These are phyloP conservation scores for Cercospora nicotianae DNA, from an alignment of 2,329 filamentous ascomycete species.

Conservation along the genomic window DNA sequence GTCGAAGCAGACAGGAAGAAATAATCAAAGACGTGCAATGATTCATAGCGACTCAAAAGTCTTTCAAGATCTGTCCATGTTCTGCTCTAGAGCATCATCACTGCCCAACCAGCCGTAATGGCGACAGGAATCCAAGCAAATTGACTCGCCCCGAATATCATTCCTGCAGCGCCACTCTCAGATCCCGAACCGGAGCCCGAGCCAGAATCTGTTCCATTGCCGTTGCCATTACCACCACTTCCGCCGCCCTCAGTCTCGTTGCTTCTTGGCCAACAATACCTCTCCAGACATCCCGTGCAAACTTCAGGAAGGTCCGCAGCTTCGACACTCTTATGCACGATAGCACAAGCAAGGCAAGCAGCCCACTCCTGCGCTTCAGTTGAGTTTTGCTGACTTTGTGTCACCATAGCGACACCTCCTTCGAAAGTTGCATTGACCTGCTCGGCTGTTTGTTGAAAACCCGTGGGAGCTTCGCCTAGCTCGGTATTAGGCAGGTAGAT, in stretches of 20 bases:
- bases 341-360: conserved; percentile 19
- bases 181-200: background rate
- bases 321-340: conserved; percentile 19
- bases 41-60: background rate
- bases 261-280: conserved; percentile 20
- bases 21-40: background rate
- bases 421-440: conserved; percentile 12
- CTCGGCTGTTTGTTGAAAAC: conserved; percentile 1
- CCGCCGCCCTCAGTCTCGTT: background rate
- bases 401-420: conserved; percentile 16
- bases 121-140: background rate
- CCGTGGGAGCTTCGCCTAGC: background rate
- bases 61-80: background rate
- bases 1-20: background rate
- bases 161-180: background rate
- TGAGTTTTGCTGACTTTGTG: conserved; percentile 12
- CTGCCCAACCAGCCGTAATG: background rate
- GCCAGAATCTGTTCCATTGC: background rate
- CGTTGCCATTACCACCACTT: background rate
- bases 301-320: conserved; percentile 10
- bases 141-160: background rate
- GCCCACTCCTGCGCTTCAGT: conserved; percentile 13
- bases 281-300: conserved; percentile 15
- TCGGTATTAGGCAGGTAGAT: conserved; percentile 21
- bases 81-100: background rate